Evolutionary conservation across 371 early-diverging fungal genomes (phyloP), one percentile per base, ranked within the genome.

Genomic region (Syncephalis fuscata): DNA sequence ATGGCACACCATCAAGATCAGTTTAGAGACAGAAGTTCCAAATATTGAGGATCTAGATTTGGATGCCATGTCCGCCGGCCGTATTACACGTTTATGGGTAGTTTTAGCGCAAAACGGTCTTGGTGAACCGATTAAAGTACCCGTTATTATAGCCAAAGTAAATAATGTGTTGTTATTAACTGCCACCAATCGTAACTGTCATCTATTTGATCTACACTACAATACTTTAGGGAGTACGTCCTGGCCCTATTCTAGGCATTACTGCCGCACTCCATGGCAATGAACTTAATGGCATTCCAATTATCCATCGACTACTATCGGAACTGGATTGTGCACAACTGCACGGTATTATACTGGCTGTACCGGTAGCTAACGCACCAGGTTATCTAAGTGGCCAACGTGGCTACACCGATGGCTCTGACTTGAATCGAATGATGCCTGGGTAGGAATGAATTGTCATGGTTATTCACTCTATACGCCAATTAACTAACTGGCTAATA

Each of bases 211-310:
- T n/a, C n/a, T n/a, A n/a, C n/a, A n/a, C n/a, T n/a, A n/a, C n/a
- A n/a, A n/a, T n/a, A n/a, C n/a, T 16, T 2, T 39, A 55, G 55
- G 66, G 74, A 16, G 57, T 62, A 9, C 56, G 59, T 14, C 62
- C 62, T 23, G 74, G 74, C 0, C 74, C 74, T 9, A 60, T 71
- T 15, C 64, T 74, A 10, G 74, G 74, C 2, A 47, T 61, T 52
- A 81, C 82, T 1, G 80, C 76, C 49, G 92, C 85, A 1, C 70
- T 90, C 14, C 92, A 91, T 56, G 90, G 92, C 47, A 88, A 91
- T 55, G 92, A 91, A 53, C 67, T 91, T 45, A 91, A 91, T 54
- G 92, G 92, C 25, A 85, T 91, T 17, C 88, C 88, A 5, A 74
- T 87, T 55, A 89, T 88, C 32, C 92, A 91, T 57, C 74, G 85